Conservation (phyloP, 192 early-diverging fungal genomes). For the Entophlyctis luteolus region DNA sequence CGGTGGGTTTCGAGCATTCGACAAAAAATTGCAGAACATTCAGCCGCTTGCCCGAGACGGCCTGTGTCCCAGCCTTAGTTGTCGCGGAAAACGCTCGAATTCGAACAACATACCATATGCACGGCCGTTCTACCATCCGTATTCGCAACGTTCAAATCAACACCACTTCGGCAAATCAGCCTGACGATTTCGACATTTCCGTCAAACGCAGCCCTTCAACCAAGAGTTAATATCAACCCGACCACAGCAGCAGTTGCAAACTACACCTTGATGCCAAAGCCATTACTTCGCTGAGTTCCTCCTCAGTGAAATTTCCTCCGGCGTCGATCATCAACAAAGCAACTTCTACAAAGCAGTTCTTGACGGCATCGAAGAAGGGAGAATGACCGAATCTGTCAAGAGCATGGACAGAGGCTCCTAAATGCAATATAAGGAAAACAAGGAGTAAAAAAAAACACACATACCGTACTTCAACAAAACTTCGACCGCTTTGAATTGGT, state of each 20-base stretch:
- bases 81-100: too few species aligned
- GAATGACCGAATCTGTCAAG: slow-evolving; percentile 86
- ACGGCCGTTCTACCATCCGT: slow-evolving; percentile 65
- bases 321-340: slow-evolving; percentile 66
- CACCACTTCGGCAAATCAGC: slow-evolving; percentile 58
- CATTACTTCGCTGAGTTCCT: slow-evolving; percentile 69
- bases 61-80: too few species aligned
- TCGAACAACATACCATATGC: slow-evolving; percentile 62
- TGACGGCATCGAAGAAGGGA: slow-evolving; percentile 79
- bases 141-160: slow-evolving; percentile 58
- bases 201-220: slow-evolving; percentile 35
- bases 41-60: slow-evolving; percentile 3
- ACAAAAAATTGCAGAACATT: slow-evolving; percentile 21
- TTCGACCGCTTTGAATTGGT: slow-evolving; percentile 66
- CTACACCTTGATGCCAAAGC: slow-evolving; percentile 46
- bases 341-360: slow-evolving; percentile 56
- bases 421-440: too few species aligned
- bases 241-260: too few species aligned
- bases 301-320: slow-evolving; percentile 86
- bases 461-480: slow-evolving; percentile 8
- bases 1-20: slow-evolving; percentile 2
- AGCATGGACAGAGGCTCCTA: slow-evolving; percentile 86
- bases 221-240: background rate
- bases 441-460: too few species aligned
- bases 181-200: slow-evolving; percentile 50